Conservation (phyloP, 139 green algal genomes). For the Micractinium conductrix region DNA sequence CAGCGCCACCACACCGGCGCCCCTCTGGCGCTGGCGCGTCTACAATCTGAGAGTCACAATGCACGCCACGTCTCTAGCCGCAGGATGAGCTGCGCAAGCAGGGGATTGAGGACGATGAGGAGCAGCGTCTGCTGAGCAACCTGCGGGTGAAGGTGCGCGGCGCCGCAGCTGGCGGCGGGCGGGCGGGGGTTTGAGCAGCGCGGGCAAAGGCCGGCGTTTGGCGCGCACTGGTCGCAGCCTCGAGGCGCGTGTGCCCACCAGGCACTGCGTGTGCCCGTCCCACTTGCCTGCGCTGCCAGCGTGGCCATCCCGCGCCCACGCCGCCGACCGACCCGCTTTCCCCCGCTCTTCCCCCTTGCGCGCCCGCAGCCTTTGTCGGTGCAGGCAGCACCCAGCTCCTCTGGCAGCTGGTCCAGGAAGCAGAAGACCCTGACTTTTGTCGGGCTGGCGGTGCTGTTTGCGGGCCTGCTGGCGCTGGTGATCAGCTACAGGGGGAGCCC, state of each 20-base stretch:
- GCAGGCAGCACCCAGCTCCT: not conserved
- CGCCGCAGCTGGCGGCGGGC: not conserved
- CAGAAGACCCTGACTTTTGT: slow-evolving; percentile 9
- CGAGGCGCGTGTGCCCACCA: no score
- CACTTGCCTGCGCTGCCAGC: no score
- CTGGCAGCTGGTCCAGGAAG: not conserved
- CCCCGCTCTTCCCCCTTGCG: not conserved
- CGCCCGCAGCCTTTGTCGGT: slow-evolving; percentile 43
- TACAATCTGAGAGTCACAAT: no score
- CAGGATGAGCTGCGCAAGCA: slow-evolving; percentile 48
- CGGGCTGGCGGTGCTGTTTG: slow-evolving; percentile 15
- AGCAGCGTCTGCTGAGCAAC: slow-evolving; percentile 49
- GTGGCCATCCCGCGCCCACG: not conserved
- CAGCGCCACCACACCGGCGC: no score
- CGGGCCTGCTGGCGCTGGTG: slow-evolving; percentile 20
- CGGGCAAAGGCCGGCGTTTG: no score
- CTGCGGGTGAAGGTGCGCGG: slow-evolving; percentile 39
- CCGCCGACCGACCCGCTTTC: not conserved
- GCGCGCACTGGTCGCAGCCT: no score
- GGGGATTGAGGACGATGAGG: slow-evolving; percentile 48
- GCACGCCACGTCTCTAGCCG: no score
- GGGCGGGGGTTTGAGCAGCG: no score
- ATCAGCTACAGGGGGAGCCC: slow-evolving; percentile 9
- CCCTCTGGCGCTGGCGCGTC: no score
- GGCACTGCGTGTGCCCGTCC: no score